Conservation (phyloP, 2,329 filamentous ascomycete genomes). For the Fusarium liriodendri region DNA sequence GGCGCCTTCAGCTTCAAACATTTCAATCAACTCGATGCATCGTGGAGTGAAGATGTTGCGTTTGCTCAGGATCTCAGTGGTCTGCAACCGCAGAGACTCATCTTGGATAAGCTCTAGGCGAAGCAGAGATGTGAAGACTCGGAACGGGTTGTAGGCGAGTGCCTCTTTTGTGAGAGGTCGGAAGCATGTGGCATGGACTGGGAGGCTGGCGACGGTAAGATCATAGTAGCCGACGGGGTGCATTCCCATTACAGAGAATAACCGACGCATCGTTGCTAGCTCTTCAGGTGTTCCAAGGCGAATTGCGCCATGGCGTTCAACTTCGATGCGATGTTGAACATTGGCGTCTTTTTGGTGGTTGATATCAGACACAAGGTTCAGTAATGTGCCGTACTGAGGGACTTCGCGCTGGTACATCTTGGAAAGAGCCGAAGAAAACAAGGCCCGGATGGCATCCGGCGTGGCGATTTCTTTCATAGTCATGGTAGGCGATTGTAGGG, state of each 20-base stretch:
- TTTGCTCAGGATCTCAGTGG: conserved; percentile 4
- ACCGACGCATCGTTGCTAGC: conserved; percentile 52
- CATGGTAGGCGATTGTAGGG: neutral
- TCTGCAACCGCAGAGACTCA: neutral
- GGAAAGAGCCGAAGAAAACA: conserved; percentile 44
- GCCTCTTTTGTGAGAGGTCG: conserved; percentile 51
- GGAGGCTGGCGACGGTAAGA: conserved; percentile 56
- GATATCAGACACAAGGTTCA: conserved; percentile 42
- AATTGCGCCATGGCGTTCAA: conserved; percentile 58
- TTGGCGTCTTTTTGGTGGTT: conserved; percentile 10
- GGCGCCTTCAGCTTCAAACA: neutral
- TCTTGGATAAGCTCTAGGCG: conserved; percentile 52
- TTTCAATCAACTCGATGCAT: conserved; percentile 52
- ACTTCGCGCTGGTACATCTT: conserved; percentile 47
- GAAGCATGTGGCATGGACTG: conserved; percentile 63
- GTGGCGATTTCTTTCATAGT: neutral
- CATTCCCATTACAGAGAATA: conserved; percentile 61
- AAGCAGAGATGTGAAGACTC: conserved; percentile 49
- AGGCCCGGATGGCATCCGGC: conserved; percentile 23
- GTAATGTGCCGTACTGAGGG: conserved; percentile 45
- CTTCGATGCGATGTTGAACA: neutral
- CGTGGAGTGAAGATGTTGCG: conserved; percentile 17
- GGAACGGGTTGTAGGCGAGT: conserved; percentile 56
- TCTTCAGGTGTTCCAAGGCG: conserved; percentile 57
- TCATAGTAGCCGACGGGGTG: conserved; percentile 64